Conservation (phyloP, 371 early-diverging fungal species). For the Apophysomyces trapeziformis region DNA sequence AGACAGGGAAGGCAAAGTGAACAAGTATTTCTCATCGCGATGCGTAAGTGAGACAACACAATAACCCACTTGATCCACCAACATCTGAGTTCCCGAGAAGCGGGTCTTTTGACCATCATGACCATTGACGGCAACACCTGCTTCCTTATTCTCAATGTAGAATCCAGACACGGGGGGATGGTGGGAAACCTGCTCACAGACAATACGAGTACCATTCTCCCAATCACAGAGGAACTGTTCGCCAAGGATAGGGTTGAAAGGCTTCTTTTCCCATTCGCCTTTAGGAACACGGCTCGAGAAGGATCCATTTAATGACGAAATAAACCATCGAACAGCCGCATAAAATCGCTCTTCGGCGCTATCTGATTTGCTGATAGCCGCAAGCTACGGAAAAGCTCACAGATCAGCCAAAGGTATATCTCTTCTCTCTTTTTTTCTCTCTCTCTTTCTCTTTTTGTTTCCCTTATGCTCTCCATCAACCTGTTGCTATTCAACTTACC, state of each 20-base stretch:
- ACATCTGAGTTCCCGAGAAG: constrained; percentile 76
- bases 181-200: constrained; percentile 79
- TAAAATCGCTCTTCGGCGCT: constrained; percentile 73
- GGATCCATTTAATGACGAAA: constrained; percentile 77
- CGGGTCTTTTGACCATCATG: constrained; percentile 85
- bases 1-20: constrained; percentile 77
- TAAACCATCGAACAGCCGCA: constrained; percentile 77
- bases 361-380: constrained; percentile 60
- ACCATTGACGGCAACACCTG: constrained; percentile 72
- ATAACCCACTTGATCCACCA: constrained; percentile 80
- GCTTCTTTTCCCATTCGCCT: constrained; percentile 83
- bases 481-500: constrained; percentile 28
- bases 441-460: neutral
- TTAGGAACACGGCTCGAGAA: constrained; percentile 72
- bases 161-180: constrained; percentile 81
- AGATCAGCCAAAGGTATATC: neutral
- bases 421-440: neutral
- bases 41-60: constrained; percentile 62
- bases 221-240: constrained; percentile 78
- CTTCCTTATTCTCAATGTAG: constrained; percentile 71
- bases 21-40: constrained; percentile 67
- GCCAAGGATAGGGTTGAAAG: constrained; percentile 87
- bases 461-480: no score
- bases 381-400: constrained; percentile 29
- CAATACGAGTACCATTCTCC: constrained; percentile 69